Evolutionary conservation across 2,329 filamentous ascomycete species (phyloP), one percentile per base, ranked within the genome.

Genomic region (Elsinoe necatrix): DNA sequence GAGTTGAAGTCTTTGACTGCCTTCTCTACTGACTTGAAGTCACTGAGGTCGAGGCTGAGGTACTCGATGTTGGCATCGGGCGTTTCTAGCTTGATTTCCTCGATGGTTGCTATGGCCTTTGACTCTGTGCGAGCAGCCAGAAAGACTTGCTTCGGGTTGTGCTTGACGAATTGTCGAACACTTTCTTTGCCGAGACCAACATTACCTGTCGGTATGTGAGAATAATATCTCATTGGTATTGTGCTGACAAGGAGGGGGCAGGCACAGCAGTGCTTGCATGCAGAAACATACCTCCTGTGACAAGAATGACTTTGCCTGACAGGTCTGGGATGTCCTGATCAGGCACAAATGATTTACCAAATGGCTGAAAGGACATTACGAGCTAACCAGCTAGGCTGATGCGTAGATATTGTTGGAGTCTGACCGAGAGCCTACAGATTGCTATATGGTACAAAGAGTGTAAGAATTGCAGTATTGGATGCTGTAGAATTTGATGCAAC

Each of bases 181-280:
- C 73, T 71, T 62, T 74, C 71, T 57, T 73, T 73, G 50, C 77
- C 76, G 7, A 79, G 66, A 12, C 77, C 77, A 7, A 68, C 64
- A 55, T 75, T 78, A 56, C 73, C 73, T 71, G 59, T 3, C 12
- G 3, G 9, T 6, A 37, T 37, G 34, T 37, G 3, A 37, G 34
- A n/a, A 29, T 29, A 29, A 6, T 12, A 11, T 37, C 34, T 25
- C 51, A 39, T 31, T 7, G 2, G 43, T 12, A 37, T 12, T 37
- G 34, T 14, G 34, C 9, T n/a, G 34, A 37, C 34, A 4, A 37
- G 14, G 34, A 14, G 14, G 5, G 12, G 14, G 14, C 9, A 14
- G 9, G 14, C 4, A n/a, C 6, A 11, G 6, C 29, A 11, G 11
- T 31, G 12, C 12, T 9, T 57, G 59, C 16, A 42, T n/a, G 35